These are phyloP conservation scores for Dalbergia cultrata DNA, from an alignment of 306 rosid species.

Conservation along the genomic window DNA sequence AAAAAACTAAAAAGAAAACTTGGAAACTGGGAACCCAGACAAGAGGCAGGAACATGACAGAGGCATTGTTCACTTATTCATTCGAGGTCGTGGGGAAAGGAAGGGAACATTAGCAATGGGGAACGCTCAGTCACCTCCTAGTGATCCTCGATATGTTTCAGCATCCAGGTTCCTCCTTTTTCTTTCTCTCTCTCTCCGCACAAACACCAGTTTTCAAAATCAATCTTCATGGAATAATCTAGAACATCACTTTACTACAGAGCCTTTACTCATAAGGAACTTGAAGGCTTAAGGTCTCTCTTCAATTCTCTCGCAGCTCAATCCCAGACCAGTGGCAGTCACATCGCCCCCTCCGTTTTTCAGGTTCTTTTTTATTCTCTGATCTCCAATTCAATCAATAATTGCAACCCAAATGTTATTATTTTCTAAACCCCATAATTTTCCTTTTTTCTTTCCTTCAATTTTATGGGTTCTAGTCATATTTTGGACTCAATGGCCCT, in stretches of 20 bases:
- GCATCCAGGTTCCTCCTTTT: constrained; percentile 70
- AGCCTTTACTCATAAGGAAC: constrained; percentile 75
- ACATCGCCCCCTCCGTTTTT: constrained; percentile 70
- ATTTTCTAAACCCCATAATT: constrained; percentile 11
- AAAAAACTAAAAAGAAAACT: not conserved
- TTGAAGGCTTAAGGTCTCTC: constrained; percentile 68
- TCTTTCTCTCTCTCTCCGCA: not conserved
- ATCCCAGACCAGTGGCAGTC: constrained; percentile 63
- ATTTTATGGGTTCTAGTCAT: constrained; percentile 49
- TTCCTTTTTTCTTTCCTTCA: not conserved
- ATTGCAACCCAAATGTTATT: constrained; percentile 7
- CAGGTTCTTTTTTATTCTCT: constrained; percentile 54
- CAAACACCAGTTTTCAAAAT: not conserved
- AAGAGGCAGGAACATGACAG: not conserved
- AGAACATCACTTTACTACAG: constrained; percentile 49
- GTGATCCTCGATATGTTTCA: constrained; percentile 61
- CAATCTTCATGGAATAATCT: constrained; percentile 14
- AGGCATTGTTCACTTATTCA: not conserved
- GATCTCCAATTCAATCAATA: constrained; percentile 8
- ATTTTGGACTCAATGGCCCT: constrained; percentile 71
- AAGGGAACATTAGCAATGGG: constrained; percentile 46
- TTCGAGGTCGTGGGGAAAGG: not conserved
- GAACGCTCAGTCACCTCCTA: constrained; percentile 58
- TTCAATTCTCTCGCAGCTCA: constrained; percentile 67
- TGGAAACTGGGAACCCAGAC: not conserved